Evolutionary conservation across 2,329 filamentous ascomycete species (phyloP), one percentile per base, ranked within the genome.

Genomic region (Rutstroemia sp.): DNA sequence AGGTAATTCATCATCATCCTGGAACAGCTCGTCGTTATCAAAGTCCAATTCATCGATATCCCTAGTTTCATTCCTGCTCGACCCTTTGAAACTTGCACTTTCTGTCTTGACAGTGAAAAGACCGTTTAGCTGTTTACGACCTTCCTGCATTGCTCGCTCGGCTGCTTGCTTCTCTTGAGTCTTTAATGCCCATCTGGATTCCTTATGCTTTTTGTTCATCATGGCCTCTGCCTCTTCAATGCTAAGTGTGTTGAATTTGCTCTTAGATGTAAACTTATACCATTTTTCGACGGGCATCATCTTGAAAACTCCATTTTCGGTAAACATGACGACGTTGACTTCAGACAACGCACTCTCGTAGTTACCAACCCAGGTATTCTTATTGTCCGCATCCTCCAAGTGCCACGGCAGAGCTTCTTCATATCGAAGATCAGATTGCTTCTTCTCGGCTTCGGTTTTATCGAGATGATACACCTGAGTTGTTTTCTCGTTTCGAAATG

Each of bases 341-440:
- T 92, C 86, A 0, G 92, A 96, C 39, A 97, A 79, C 17, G 91
- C 89, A 25, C 88, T 87, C 65, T 97, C 88, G 65, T 97, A 96
- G 56, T 86, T 88, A 46, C 92, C 94, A 36, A 94, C 86, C 90
- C 92, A 97, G 2, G 89, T 88, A 65, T 96, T 92, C 71, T 92
- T 96, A 61, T 91, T 90, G 67, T 99, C 92, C 42, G 92, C 95
- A 70, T 99, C 94, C 69, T 99, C 94, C 38, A 99, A 73, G 70
- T 96, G 92, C 94, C 94, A 99, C 5, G 94, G 94, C 50, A 96
- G 76, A 4, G 92, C 90, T 71, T 99, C 94, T 70, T 97, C 94
- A 63, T 97, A 99, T 61, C 92, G 87, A 73, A 83, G 83, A 56
- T 83, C 81, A 0, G 78, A 77, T 57, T 84, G 79, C 75, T 79